These are phyloP conservation scores for Iris macrosiphon DNA, from an alignment of 106 monocot genomes.

Conservation along the genomic window DNA sequence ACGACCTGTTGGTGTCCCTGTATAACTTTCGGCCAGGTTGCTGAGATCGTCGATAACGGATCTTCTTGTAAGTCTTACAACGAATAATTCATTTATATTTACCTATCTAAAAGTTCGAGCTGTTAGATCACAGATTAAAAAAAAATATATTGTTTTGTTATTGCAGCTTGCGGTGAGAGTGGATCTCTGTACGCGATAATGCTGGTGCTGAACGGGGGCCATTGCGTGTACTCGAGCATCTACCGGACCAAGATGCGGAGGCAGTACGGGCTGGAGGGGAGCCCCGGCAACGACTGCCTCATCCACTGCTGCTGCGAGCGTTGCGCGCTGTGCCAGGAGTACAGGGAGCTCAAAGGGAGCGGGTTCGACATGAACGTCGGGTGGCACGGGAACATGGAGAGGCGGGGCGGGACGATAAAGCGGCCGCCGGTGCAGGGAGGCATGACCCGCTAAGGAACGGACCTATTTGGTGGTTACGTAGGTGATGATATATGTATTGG, in stretches of 20 bases:
- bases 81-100: not conserved
- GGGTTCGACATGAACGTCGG: conserved; percentile 43
- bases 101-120: no score
- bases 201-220: conserved; percentile 7
- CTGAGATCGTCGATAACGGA: conserved; percentile 32
- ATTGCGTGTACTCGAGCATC: conserved; percentile 37
- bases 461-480: no score
- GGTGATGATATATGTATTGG: no score
- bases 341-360: no score
- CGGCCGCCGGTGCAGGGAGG: no score
- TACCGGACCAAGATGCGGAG: conserved; percentile 31
- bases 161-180: conserved; percentile 39
- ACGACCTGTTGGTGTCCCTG: conserved; percentile 34
- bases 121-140: not conserved
- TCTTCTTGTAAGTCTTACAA: conserved; percentile 39
- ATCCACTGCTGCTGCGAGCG: conserved; percentile 36
- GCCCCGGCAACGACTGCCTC: conserved; percentile 35
- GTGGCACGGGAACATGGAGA: conserved; percentile 8
- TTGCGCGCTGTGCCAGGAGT: conserved; percentile 59
- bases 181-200: conserved; percentile 35
- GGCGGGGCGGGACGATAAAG: not conserved
- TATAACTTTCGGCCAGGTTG: conserved; percentile 37
- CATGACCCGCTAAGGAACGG: no score
- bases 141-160: not conserved
- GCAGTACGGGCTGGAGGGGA: conserved; percentile 28